These are phyloP conservation scores for Pythium dissimile DNA, from an alignment of 352 stramenopile genomes.

Conservation along the genomic window DNA sequence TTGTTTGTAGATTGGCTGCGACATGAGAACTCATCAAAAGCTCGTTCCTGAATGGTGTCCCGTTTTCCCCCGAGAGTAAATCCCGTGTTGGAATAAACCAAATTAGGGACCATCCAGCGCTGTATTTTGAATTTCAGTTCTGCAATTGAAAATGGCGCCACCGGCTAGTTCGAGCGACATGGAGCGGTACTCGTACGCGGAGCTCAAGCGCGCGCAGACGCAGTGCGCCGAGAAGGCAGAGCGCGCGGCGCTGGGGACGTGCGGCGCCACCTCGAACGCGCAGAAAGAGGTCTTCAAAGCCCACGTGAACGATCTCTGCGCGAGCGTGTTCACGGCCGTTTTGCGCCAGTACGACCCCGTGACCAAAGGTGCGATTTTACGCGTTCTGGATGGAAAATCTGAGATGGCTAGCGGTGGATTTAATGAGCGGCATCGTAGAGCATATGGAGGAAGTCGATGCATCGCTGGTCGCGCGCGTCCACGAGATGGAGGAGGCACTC, in stretches of 20 bases:
- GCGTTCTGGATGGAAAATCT: not conserved
- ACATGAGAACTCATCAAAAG: too few species aligned
- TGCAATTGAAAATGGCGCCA: slow-evolving; percentile 4
- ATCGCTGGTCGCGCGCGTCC: slow-evolving; percentile 34
- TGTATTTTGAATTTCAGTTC: slow-evolving; percentile 21
- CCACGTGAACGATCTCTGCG: slow-evolving; percentile 71
- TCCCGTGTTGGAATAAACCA: too few species aligned
- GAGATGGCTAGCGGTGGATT: not conserved
- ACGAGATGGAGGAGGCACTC: slow-evolving; percentile 45
- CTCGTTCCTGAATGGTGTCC: too few species aligned
- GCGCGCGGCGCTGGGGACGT: slow-evolving; percentile 43
- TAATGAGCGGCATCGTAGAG: slow-evolving; percentile 36
- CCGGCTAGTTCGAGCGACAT: not conserved
- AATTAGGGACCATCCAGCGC: too few species aligned
- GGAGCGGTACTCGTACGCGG: slow-evolving; percentile 65
- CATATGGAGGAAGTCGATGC: slow-evolving; percentile 57
- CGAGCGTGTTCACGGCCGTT: slow-evolving; percentile 62
- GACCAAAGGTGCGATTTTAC: slow-evolving; percentile 36
- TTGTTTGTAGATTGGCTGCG: too few species aligned
- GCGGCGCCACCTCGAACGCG: slow-evolving; percentile 41
- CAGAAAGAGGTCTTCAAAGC: slow-evolving; percentile 74
- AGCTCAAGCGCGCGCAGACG: slow-evolving; percentile 76
- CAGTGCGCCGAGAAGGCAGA: slow-evolving; percentile 58
- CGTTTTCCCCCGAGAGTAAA: too few species aligned
- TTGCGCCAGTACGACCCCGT: slow-evolving; percentile 70